Evolutionary conservation across 1,284 basidiomycete genomes (phyloP).

Genomic region (Ceratobasidium theobromae): DNA sequence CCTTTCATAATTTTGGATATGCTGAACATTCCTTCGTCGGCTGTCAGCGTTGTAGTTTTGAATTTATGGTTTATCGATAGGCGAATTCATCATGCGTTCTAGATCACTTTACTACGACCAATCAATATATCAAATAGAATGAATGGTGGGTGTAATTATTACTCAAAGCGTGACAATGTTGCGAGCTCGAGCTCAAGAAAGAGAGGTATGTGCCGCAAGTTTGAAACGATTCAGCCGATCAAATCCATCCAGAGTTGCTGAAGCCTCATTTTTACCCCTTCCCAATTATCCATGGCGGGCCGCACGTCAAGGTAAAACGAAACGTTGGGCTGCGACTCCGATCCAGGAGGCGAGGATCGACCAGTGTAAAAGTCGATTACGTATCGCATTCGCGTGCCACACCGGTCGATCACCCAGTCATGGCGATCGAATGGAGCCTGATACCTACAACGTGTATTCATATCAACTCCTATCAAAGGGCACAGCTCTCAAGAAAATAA

Average conservation of each 20-base stretch:
- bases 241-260: conserved; percentile 4
- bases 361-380: conserved; percentile 99
- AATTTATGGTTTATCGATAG: neutral
- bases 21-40: neutral
- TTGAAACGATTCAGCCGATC: neutral
- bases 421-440: conserved; percentile 94
- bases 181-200: no score
- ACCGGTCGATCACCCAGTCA: conserved; percentile 95
- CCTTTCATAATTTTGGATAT: neutral
- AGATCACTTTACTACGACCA: neutral
- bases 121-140: neutral
- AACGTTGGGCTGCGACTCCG: conserved; percentile 45
- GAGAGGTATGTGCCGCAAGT: neutral
- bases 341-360: conserved; percentile 45
- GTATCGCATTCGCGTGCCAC: conserved; percentile 85
- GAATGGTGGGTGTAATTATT: neutral
- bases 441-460: conserved; percentile 59
- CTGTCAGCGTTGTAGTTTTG: neutral
- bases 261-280: conserved; percentile 77
- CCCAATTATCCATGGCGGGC: conserved; percentile 90
- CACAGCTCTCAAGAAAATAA: conserved; percentile 42
- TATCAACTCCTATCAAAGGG: neutral
- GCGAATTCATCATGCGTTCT: neutral
- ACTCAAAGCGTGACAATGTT: no score
- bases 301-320: conserved; percentile 95